Percentiles rank a stretch among this genome's conserved stretches.
phyloP scores from a whole-genome alignment of 768 basidiomycete species.

The Rhizopogon sp. region DNA sequence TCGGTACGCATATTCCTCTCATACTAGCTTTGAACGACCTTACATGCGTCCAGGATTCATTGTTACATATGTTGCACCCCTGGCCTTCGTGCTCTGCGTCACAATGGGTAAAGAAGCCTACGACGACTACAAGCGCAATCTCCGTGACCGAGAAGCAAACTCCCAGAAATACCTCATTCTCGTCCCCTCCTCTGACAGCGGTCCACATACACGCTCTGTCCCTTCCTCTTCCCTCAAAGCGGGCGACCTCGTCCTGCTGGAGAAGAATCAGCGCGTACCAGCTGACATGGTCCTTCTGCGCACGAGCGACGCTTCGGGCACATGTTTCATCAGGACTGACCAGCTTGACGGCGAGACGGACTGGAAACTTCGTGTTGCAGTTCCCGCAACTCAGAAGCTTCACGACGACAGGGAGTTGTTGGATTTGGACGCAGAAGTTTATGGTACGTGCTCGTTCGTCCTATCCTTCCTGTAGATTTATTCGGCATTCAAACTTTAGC shows the following conservation, averaged over 20 bases:
- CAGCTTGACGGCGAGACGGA: constrained; percentile 99
- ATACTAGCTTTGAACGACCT: not conserved
- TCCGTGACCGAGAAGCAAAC: constrained; percentile 92
- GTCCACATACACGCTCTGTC: constrained; percentile 63
- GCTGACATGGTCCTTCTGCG: constrained; percentile 88
- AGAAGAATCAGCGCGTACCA: constrained; percentile 97
- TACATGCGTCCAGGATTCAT: constrained; percentile 67
- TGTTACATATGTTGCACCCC: constrained; percentile 90
- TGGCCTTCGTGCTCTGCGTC: constrained; percentile 90
- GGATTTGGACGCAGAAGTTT: constrained; percentile 79
- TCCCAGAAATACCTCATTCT: constrained; percentile 86
- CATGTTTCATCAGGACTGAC: constrained; percentile 96
- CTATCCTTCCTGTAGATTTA: not conserved
- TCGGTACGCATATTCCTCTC: constrained; percentile 48
- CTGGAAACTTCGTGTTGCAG: constrained; percentile 94
- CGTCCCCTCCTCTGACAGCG: constrained; percentile 42
- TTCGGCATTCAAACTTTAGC: constrained; percentile 39
- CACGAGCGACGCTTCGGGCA: constrained; percentile 85
- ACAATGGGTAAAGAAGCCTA: constrained; percentile 99
- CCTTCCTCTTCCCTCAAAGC: constrained; percentile 87
- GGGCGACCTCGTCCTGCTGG: constrained; percentile 85
- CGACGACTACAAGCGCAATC: constrained; percentile 93
- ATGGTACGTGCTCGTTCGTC: constrained; percentile 47
- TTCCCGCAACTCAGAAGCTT: constrained; percentile 77
- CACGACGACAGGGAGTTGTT: constrained; percentile 47